Evolutionary conservation across 2,329 filamentous ascomycete species (phyloP), one percentile per base, ranked within the genome.

Genomic region (Botrytis fragariae): DNA sequence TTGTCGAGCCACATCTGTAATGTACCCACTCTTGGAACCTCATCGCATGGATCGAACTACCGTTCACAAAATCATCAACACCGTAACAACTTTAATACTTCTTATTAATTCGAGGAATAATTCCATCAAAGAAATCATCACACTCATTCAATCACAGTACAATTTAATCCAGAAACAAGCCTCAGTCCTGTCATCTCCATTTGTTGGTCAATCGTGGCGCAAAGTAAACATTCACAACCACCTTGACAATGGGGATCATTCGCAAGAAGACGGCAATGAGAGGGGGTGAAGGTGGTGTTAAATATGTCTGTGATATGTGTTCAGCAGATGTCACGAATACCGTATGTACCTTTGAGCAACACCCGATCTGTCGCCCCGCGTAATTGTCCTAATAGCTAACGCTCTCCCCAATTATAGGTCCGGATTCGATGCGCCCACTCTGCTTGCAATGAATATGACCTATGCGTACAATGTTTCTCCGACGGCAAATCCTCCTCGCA

Each of bases 291-390:
- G 94, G 93, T 65, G 93, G 93, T 76, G 93, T 94, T 45, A 98
- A 98, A 82, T 99, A 97, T 82, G 94, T 98, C 77, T 99, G 96
- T 85, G 97, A 99, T 83, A 92, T 97, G 74, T 99, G 96, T 83
- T 97, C 94, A 62, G 93, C 93, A 73, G 96, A 99, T 82, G 97
- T 99, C 78, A 99, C 96, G 64, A 96, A 95, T 8, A 99, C 96
- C 64, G 96, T 97, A 87, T 80, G 92, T 86, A 45, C 67, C n/a
- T 22, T 64, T 44, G 57, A 65, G 45, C 63, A 71, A 25, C 29
- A 16, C 45, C 25, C 48, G 18, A 16, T 73, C 37, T 60, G 18
- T 54, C 35, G 25, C 20, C 35, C 59, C 69, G 18, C 20, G 25
- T 25, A 29, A 25, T 65, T 68, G 32, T 25, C n/a, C 59, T 4